Base-by-base conservation (phyloP, 2,329 filamentous ascomycete genomes). In the Cercospora sp. region DNA sequence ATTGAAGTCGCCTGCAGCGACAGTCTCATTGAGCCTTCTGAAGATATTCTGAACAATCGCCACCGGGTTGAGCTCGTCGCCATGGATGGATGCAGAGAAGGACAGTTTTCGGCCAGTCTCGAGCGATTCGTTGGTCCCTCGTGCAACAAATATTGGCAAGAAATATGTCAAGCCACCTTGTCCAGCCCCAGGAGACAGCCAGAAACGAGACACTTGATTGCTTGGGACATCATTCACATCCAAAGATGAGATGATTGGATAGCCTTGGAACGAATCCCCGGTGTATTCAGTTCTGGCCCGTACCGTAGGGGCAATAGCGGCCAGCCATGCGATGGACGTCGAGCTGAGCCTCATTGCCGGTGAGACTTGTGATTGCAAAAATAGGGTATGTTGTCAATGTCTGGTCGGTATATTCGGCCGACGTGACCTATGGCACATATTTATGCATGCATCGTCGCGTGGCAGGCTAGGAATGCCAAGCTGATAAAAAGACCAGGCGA, bases 1-100 rank as follows among this genome's bases (percentile, higher is more conserved):
- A 55, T 74, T 73, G 48, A 75, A 71, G 18, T 65, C 66, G n/a
- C 70, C 72, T n/a, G 64, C 63, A 16, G 70, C 48, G 1, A 79
- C 77, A 8, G 78, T 80, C 60, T 78, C 78, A 71, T 79, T 79
- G 42, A 80, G 71, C 1, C 74, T 73, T 26, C 75, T 73, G 28
- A 80, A 79, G 6, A 80, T 74, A 12, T 75, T 74, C 64, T 80
- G 79, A 1, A 79, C 75, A 1, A 80, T 77, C 0, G 78, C 74
- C 18, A 80, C 77, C 0, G 77, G 76, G 65, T 80, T 80, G 26
- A 81, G 69, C 66, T 81, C 79, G 57, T 81, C 79, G 20, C 79
- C 79, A 63, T 81, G 79, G 4, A 80, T 80, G 1, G 78, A 75
- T 23, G 76, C 78, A 10, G 78, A 79, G 5, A 81, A 71, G 1